These are phyloP conservation scores for Tricholoma hemisulphureum DNA, from an alignment of 768 basidiomycete species.

Conservation along the genomic window DNA sequence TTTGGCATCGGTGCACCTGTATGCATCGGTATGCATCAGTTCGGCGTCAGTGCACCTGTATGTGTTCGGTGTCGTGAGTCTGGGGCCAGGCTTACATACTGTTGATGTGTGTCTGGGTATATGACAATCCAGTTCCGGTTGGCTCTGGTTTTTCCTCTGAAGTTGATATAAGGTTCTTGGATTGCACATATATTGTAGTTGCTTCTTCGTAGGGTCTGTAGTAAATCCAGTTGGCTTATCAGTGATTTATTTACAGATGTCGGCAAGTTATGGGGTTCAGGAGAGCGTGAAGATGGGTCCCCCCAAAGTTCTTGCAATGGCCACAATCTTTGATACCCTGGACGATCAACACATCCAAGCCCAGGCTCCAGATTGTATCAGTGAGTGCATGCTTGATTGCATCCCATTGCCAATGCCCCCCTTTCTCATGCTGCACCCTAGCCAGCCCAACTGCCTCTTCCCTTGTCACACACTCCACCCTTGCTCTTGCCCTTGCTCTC, in stretches of 20 bases:
- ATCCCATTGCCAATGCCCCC: conserved; percentile 36
- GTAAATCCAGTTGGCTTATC: too few relatives aligned
- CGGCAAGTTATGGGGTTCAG: conserved; percentile 34
- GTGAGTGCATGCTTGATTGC: conserved; percentile 28
- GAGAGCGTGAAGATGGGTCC: conserved; percentile 30
- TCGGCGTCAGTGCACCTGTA: too few relatives aligned
- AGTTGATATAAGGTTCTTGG: too few relatives aligned
- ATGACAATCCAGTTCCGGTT: too few relatives aligned
- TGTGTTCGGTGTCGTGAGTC: too few relatives aligned
- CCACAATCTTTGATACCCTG: conserved; percentile 25
- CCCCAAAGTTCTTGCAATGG: conserved; percentile 32
- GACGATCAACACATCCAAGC: conserved; percentile 24
- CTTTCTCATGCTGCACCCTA: conserved; percentile 15
- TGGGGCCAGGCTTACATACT: too few relatives aligned
- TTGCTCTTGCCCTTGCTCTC: conserved; percentile 11
- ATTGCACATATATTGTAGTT: too few relatives aligned
- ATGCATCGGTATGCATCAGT: too few relatives aligned
- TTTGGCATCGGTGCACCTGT: too few relatives aligned
- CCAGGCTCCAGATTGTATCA: conserved; percentile 27
- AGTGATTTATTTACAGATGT: conserved; percentile 24
- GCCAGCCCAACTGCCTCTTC: conserved; percentile 24
- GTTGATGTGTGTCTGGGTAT: too few relatives aligned
- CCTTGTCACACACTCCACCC: conserved; percentile 28
- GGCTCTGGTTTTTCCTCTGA: too few relatives aligned
- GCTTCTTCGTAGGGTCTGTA: too few relatives aligned